Conservation (phyloP, 1,139 yeast genomes). For the Suhomyces choctaworum region DNA sequence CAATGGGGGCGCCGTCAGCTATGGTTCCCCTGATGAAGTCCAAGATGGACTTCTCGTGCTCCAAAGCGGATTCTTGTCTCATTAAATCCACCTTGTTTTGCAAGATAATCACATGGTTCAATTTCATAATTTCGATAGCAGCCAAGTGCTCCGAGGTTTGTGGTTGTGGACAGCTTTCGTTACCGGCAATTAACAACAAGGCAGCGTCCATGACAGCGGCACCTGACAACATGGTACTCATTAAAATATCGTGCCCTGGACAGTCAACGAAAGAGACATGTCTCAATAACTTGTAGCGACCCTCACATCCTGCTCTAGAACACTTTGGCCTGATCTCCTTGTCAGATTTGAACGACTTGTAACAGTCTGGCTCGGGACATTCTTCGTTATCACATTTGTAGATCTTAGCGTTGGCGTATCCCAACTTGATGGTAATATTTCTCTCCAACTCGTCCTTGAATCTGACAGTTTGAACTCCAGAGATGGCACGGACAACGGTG, state of each 20-base stretch:
- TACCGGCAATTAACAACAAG: constrained; percentile 90
- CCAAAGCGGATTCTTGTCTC: constrained; percentile 96
- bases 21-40: constrained; percentile 95
- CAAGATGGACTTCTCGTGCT: constrained; percentile 89
- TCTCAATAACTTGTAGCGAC: constrained; percentile 86
- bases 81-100: constrained; percentile 98
- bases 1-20: constrained; percentile 98
- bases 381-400: constrained; percentile 85
- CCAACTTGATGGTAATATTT: constrained; percentile 96
- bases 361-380: constrained; percentile 95
- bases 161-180: constrained; percentile 99
- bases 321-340: constrained; percentile 94
- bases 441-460: constrained; percentile 98
- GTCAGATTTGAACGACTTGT: constrained; percentile 90
- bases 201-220: constrained; percentile 99
- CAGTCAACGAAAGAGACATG: constrained; percentile 99
- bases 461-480: constrained; percentile 98
- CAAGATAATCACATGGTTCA: constrained; percentile 92
- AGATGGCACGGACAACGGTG: constrained; percentile 97
- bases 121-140: constrained; percentile 98
- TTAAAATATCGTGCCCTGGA: constrained; percentile 99
- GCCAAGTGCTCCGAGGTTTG: constrained; percentile 99
- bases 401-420: constrained; percentile 98
- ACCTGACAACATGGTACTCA: constrained; percentile 99
- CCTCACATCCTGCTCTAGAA: constrained; percentile 76